Base-by-base conservation (phyloP, 164 flowering plant species). In the Chloranthus sessilifolius region DNA sequence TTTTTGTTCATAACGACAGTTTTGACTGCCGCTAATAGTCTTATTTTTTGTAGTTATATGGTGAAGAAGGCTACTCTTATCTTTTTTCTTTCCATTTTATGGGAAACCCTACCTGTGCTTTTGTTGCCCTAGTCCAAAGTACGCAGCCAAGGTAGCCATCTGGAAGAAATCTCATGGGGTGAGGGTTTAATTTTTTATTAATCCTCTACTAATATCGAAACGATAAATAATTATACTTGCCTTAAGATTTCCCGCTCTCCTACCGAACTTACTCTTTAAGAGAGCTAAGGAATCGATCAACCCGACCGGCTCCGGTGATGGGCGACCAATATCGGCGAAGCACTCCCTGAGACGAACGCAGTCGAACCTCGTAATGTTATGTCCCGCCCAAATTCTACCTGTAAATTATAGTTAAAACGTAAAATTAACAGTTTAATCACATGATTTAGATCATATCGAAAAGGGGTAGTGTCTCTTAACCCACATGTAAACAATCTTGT, bases 241-340 rank as follows among this genome's bases (percentile, higher is more conserved):
- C 94, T 89, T 89, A 89, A 89, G 82, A 33, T 89, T 68, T 19
- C 95, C 92, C 50, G 97, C 97, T 74, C 97, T 74, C 52, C 66
- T 73, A 15, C 97, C 97, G 60, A 89, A 89, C 57, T 75, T 83
- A 24, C 72, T 62, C 1, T 77, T 55, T 53, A 89, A 53, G 2
- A 85, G 67, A 0, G 75, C 84, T 20, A 89, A 65, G 3, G 97
- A 83, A 73, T 89, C 97, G 46, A 89, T 78, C 55, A 83, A 56
- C 27, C 82, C 92, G 21, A 59, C 58, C 2, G 95, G 84, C 17
- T 40, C 65, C 0, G 97, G 97, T 19, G 86, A 67, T 21, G 80
- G 63, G 47, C 69, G 54, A 3, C 79, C 74, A 29, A 82, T 74
- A 43, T 73, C 75, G 0, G 70, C 74, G 59, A 89, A 89, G 1